Evolutionary conservation across 1,284 basidiomycete genomes (phyloP).

Genomic region (Tilletiaria anomala): DNA sequence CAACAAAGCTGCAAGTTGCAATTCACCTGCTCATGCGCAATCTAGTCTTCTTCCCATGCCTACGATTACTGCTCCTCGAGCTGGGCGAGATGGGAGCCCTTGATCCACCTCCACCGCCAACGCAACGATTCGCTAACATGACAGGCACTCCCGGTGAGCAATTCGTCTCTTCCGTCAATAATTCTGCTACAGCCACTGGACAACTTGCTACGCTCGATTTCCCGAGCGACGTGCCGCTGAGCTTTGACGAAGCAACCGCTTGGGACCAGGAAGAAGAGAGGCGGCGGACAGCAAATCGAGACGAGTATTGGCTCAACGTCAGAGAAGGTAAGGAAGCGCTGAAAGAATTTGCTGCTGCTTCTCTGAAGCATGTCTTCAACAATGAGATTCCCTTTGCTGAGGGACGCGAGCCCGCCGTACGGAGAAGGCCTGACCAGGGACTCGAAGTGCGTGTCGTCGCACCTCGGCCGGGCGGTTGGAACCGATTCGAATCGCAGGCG

Average conservation of each 20-base stretch:
- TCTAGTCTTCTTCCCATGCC: too few relatives aligned
- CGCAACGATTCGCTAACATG: too few relatives aligned
- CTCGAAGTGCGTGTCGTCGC: constrained; percentile 3
- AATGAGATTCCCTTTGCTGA: not conserved
- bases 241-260: not conserved
- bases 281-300: constrained; percentile 3
- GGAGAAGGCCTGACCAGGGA: too few relatives aligned
- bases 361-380: too few relatives aligned
- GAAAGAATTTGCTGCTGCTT: too few relatives aligned
- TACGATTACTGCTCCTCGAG: too few relatives aligned
- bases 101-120: too few relatives aligned
- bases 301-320: constrained; percentile 3
- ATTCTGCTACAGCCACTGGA: not conserved
- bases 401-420: not conserved
- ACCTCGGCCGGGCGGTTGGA: constrained; percentile 3
- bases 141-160: too few relatives aligned
- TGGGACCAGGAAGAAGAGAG: constrained; percentile 1
- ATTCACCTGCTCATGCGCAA: too few relatives aligned
- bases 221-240: constrained; percentile 1
- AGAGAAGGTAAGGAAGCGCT: constrained; percentile 3
- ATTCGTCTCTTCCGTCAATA: too few relatives aligned
- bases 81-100: too few relatives aligned
- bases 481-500: not conserved
- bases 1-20: too few relatives aligned
- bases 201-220: constrained; percentile 1